Evolutionary conservation across 306 rosid genomes (phyloP).

Genomic region (Malus fusca): DNA sequence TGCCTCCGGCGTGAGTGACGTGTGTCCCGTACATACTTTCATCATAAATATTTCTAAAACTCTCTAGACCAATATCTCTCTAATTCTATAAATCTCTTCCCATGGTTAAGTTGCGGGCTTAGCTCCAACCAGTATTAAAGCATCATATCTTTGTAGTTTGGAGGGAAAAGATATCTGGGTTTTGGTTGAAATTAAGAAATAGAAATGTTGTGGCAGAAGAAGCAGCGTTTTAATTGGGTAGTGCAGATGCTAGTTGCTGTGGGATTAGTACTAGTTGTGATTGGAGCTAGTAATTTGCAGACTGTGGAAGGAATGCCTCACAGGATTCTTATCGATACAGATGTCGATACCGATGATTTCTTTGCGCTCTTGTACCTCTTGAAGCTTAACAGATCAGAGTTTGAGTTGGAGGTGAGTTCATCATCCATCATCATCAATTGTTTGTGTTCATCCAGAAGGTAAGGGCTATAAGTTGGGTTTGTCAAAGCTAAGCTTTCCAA

Average conservation of each 20-base stretch:
- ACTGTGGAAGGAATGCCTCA: constrained; percentile 38
- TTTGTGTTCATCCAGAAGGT: neutral
- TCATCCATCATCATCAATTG: neutral
- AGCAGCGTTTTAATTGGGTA: constrained; percentile 29
- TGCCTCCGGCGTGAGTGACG: neutral
- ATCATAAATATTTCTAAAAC: neutral
- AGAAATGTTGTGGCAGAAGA: constrained; percentile 31
- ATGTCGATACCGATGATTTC: constrained; percentile 82
- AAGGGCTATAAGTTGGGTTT: neutral
- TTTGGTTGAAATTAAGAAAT: constrained; percentile 9
- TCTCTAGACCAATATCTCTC: neutral
- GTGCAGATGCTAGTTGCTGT: constrained; percentile 19
- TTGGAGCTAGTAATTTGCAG: constrained; percentile 18
- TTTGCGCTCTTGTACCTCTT: constrained; percentile 71
- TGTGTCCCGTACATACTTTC: neutral
- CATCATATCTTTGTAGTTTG: constrained; percentile 9
- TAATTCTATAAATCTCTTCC: neutral
- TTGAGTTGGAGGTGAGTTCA: constrained; percentile 61
- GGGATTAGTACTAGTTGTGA: constrained; percentile 11
- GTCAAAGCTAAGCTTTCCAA: neutral
- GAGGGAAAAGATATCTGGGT: constrained; percentile 16
- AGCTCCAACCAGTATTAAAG: neutral
- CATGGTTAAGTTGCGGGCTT: neutral
- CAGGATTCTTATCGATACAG: constrained; percentile 80
- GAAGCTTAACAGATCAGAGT: constrained; percentile 85